Evolutionary conservation across 192 early-diverging fungal genomes (phyloP).

Genomic region (Dispira parvispora): DNA sequence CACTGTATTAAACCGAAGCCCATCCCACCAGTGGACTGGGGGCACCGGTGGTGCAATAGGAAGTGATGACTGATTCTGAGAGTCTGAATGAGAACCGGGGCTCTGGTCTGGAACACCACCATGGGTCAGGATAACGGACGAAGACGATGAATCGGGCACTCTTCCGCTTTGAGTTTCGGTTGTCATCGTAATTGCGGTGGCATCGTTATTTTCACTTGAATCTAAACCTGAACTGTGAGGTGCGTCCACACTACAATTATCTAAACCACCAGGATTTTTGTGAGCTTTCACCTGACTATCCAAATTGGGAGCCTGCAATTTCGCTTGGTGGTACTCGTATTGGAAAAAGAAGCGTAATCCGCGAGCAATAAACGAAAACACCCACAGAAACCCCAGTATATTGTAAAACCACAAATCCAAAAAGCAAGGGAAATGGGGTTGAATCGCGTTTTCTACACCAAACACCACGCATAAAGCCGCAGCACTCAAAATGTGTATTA

Average conservation of each 20-base stretch:
- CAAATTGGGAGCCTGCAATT: constrained; percentile 1
- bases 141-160: neutral
- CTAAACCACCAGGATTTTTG: neutral
- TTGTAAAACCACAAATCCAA: constrained; percentile 7
- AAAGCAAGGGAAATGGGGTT: constrained; percentile 4
- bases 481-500: constrained; percentile 3
- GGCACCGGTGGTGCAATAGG: too few species aligned
- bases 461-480: neutral
- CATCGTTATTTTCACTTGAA: neutral
- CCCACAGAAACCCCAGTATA: constrained; percentile 5
- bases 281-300: neutral
- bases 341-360: constrained; percentile 11
- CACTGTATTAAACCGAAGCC: neutral
- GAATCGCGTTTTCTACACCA: neutral
- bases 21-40: neutral
- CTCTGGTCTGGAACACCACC: neutral
- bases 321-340: constrained; percentile 12
- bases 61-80: neutral
- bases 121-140: neutral
- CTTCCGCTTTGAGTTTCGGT: neutral
- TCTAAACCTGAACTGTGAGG: neutral
- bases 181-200: neutral
- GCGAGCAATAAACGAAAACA: constrained; percentile 11
- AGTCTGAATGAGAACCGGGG: neutral
- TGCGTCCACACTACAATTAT: neutral